A percentile compares a stretch with the other conserved stretches of the same genome.
Evolutionary conservation across 495 filamentous ascomycete species (phyloP).

Genomic region (Elaphomyces granulatus): DNA sequence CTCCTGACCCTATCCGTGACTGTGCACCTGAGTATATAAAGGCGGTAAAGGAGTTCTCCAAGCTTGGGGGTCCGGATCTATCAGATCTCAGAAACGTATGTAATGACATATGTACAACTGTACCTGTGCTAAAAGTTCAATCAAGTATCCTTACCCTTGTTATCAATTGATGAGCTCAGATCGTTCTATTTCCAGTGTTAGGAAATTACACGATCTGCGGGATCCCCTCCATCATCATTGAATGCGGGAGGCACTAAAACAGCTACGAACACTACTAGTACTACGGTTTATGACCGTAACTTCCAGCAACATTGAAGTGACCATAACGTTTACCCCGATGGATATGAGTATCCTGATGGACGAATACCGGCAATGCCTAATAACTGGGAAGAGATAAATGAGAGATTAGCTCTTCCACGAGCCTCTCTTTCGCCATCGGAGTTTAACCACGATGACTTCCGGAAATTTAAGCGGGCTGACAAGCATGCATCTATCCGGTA

Average conservation of each 20-base stretch:
- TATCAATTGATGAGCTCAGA: not conserved
- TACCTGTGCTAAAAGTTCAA: slow-evolving; percentile 1
- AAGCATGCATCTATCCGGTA: not conserved
- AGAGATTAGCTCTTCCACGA: slow-evolving; percentile 9
- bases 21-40: slow-evolving; percentile 1
- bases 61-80: slow-evolving; percentile 3
- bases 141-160: not conserved
- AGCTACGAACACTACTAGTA: not conserved
- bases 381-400: slow-evolving; percentile 8
- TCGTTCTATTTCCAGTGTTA: not conserved
- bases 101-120: slow-evolving; percentile 3
- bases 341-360: slow-evolving; percentile 4
- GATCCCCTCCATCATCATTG: not conserved
- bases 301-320: slow-evolving; percentile 15
- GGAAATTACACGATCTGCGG: not conserved
- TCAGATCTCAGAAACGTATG: slow-evolving; percentile 6
- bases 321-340: slow-evolving; percentile 8
- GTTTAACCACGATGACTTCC: slow-evolving; percentile 10
- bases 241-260: slow-evolving; percentile 1
- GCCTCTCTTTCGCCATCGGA: slow-evolving; percentile 18
- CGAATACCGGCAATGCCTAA: slow-evolving; percentile 4
- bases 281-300: slow-evolving; percentile 7
- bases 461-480: slow-evolving; percentile 10
- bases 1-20: slow-evolving; percentile 1
- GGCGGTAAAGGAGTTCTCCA: too few species aligned